Evolutionary conservation across 257 asterid species (phyloP), one percentile per base, ranked within the genome.

Genomic region (Cruciata laevipes): DNA sequence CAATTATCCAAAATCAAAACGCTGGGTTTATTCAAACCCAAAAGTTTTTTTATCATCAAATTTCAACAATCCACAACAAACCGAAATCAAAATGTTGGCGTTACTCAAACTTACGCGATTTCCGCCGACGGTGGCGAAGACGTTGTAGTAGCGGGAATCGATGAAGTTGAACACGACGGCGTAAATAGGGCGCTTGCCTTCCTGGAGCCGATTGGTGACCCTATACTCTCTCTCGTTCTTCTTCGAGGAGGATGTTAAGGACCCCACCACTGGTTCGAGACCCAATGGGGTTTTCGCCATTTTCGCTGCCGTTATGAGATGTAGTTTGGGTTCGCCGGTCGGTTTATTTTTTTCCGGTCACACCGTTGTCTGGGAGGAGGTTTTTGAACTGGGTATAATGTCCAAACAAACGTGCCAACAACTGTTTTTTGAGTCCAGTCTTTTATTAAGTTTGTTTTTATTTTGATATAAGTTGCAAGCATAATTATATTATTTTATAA

Each of bases 91-190:
- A 37, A 37, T 37, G 42, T 37, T 7, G 11, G 42, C 42, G 9
- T 37, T 37, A 47, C 16, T 47, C 55, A 47, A 47, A 47, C 55
- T 47, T 76, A 86, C 97, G 37, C 97, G 91, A 83, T 90, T 86
- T 57, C 99, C 99, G 6, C 99, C 96, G 61, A 89, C 95, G 32
- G 97, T 93, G 74, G 99, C 97, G 78, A 93, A 88, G 79, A 89
- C 95, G 73, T 82, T 85, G 83, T 82, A 93, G 82, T 84, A 93
- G 57, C 84, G 85, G 68, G 94, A 83, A 75, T 90, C 97, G 21
- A 93, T 85, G 86, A 90, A 93, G 75, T 93, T 93, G 87, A 90
- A 93, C 70, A 84, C 91, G 75, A 93, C 89, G 76, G 96, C 95
- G 82, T 93, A 93, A 3, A 93, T 73, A 7, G 97, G 95, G n/a